Evolutionary conservation across 2,329 filamentous ascomycete genomes (phyloP).

Genomic region (Xylariaceae sp.): DNA sequence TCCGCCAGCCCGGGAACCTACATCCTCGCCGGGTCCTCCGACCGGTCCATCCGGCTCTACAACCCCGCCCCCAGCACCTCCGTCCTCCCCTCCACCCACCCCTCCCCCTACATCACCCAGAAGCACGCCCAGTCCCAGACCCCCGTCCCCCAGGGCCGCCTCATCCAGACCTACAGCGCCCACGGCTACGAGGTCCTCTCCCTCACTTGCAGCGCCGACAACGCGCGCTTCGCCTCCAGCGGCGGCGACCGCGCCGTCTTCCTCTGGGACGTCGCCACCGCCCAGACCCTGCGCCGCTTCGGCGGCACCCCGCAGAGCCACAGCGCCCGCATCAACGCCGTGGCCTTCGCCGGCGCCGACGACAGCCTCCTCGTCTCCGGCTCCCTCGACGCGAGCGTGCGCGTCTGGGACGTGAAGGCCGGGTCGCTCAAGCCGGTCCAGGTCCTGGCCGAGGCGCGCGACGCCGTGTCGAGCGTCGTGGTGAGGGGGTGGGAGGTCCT

Average conservation of each 20-base stretch:
- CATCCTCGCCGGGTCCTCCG: conserved; percentile 79
- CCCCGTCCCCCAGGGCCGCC: conserved; percentile 43
- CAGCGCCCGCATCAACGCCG: conserved; percentile 67
- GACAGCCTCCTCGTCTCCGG: conserved; percentile 70
- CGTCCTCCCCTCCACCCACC: conserved; percentile 10
- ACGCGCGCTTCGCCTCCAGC: conserved; percentile 78
- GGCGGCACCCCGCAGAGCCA: conserved; percentile 60
- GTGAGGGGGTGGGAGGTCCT: conserved; percentile 57
- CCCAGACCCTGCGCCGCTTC: conserved; percentile 73
- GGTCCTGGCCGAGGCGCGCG: conserved; percentile 67
- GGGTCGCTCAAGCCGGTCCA: conserved; percentile 61
- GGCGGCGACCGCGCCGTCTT: conserved; percentile 91
- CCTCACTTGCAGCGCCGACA: conserved; percentile 68
- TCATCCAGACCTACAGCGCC: conserved; percentile 83
- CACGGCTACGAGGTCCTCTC: conserved; percentile 92
- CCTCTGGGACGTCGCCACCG: conserved; percentile 87
- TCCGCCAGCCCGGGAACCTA: conserved; percentile 70
- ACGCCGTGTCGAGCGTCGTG: conserved; percentile 55
- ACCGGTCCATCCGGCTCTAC: conserved; percentile 81
- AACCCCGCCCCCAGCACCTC: conserved; percentile 59
- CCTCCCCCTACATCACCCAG: conserved; percentile 29
- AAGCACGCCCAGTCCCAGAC: conserved; percentile 29
- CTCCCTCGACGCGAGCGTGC: conserved; percentile 71
- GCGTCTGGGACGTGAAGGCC: conserved; percentile 67
- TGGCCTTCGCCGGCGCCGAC: conserved; percentile 53